phyloP scores from a whole-genome alignment of 306 rosid species.

The Cajanus cajan region DNA sequence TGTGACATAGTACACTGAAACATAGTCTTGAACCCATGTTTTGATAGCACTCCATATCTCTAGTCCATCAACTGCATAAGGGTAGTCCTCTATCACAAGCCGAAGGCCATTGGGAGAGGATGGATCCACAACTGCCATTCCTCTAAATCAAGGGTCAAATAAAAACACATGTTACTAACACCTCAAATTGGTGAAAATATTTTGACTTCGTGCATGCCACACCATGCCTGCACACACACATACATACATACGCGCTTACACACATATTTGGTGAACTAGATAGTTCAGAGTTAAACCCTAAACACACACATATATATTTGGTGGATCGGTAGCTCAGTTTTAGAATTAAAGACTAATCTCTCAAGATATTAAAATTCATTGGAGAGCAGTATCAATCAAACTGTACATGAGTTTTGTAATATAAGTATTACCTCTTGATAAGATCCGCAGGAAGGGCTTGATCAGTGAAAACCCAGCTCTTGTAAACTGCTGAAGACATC shows the following conservation, averaged over 20 bases:
- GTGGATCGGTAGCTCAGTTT: too few relatives aligned
- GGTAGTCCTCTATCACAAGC: constrained; percentile 56
- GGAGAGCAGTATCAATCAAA: too few relatives aligned
- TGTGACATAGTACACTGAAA: constrained; percentile 38
- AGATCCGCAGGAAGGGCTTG: constrained; percentile 41
- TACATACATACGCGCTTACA: too few relatives aligned
- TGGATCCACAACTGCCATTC: constrained; percentile 54
- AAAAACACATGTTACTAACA: background rate
- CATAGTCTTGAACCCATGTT: constrained; percentile 54
- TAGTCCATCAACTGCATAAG: constrained; percentile 56
- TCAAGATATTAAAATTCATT: too few relatives aligned
- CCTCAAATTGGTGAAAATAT: too few relatives aligned
- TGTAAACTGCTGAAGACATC: constrained; percentile 36
- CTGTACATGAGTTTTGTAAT: too few relatives aligned
- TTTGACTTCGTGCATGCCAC: too few relatives aligned
- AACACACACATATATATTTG: too few relatives aligned
- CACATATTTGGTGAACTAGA: too few relatives aligned
- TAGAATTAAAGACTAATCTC: too few relatives aligned
- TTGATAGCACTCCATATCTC: constrained; percentile 61
- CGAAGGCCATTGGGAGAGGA: constrained; percentile 50
- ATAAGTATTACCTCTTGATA: constrained; percentile 30
- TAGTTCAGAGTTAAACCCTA: too few relatives aligned
- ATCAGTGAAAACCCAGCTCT: constrained; percentile 30
- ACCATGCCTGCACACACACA: too few relatives aligned
- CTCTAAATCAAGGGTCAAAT: constrained; percentile 37